phyloP scores from a whole-genome alignment of 2,329 filamentous ascomycete species.

The Cryphonectria parasitica region DNA sequence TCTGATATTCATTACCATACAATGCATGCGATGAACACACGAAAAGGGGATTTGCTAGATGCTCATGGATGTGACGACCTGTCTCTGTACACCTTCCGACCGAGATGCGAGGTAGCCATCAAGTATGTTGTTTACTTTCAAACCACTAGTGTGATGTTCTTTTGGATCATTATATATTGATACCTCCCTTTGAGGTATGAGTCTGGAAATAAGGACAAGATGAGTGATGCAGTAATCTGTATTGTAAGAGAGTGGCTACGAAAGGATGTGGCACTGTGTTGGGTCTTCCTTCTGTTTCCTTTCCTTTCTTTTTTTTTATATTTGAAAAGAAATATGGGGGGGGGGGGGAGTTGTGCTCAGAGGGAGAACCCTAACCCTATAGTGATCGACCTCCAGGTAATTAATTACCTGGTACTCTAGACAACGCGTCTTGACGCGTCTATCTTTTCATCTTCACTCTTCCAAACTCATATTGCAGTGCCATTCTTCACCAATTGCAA shows the following conservation, averaged over 20 bases:
- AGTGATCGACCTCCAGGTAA: not conserved
- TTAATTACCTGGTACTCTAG: not conserved
- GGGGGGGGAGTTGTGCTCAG: not conserved
- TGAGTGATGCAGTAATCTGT: too few relatives aligned
- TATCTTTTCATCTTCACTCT: not conserved
- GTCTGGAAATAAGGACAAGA: not conserved
- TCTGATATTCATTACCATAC: not conserved
- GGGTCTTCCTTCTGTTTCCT: not conserved
- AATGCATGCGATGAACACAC: not conserved
- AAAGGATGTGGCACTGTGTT: not conserved
- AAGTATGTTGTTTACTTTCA: not conserved
- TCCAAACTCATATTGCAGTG: not conserved
- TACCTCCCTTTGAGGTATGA: too few relatives aligned
- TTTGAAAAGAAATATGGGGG: too few relatives aligned
- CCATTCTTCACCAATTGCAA: not conserved
- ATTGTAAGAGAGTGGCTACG: not conserved
- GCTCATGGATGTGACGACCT: not conserved
- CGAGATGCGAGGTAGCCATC: not conserved
- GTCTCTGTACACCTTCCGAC: not conserved
- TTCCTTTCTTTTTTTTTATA: not conserved
- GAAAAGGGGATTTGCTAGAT: not conserved
- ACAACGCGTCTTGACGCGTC: conserved; percentile 9
- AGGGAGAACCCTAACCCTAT: not conserved
- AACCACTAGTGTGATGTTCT: not conserved
- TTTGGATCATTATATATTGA: not conserved